phyloP scores from a whole-genome alignment of 805 yeast species.

The Soucietia sequanensis region DNA sequence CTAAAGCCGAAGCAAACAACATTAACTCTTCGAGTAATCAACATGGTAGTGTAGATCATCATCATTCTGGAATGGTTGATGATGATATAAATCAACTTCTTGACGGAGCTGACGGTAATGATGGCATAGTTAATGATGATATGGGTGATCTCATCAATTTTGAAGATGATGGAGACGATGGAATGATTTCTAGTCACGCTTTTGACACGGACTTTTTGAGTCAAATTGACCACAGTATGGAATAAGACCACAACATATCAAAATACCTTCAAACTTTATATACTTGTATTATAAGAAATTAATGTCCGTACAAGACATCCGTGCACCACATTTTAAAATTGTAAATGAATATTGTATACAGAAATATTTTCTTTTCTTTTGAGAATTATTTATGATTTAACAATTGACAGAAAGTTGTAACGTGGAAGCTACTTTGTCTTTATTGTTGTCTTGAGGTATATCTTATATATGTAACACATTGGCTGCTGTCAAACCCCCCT shows the following conservation, averaged over 20 bases:
- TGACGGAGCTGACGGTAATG: constrained; percentile 11
- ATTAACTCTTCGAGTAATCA: background rate
- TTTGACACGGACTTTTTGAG: constrained; percentile 36
- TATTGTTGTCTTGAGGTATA: too few relatives aligned
- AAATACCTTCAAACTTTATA: constrained; percentile 3
- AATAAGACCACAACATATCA: constrained; percentile 25
- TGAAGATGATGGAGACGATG: constrained; percentile 28
- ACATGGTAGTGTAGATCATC: background rate
- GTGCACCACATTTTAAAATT: background rate
- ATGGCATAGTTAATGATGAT: constrained; percentile 22
- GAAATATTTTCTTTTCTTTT: too few relatives aligned
- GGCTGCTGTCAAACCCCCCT: too few relatives aligned
- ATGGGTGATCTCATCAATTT: constrained; percentile 36
- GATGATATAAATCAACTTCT: constrained; percentile 21
- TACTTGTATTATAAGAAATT: background rate
- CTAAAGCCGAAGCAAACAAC: too few relatives aligned
- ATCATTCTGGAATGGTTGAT: constrained; percentile 2
- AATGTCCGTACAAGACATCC: background rate
- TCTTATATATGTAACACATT: too few relatives aligned
- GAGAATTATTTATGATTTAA: too few relatives aligned
- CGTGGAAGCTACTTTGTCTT: too few relatives aligned
- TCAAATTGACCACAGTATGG: constrained; percentile 26
- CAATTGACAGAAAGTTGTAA: too few relatives aligned
- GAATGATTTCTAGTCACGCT: constrained; percentile 21
- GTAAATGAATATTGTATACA: too few relatives aligned